Percentiles rank a stretch among this genome's conserved stretches.
Evolutionary conservation across 805 yeast genomes (phyloP).

Genomic region (Metschnikowia corniflorae): DNA sequence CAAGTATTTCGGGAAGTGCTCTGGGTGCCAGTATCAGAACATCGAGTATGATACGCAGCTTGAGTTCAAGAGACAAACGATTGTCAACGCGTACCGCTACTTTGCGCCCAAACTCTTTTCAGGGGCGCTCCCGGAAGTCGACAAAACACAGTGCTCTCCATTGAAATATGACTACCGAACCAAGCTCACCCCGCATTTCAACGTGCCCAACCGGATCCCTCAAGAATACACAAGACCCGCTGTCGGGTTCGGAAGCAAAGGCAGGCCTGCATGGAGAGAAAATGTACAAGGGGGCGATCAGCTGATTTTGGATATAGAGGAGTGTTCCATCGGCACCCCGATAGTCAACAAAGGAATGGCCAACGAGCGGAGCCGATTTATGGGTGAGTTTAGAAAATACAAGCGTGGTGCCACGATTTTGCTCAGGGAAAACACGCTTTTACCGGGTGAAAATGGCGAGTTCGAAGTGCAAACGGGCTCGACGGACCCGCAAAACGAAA

Average conservation of each 20-base stretch:
- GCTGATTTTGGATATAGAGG: slow-evolving; percentile 84
- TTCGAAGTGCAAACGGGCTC: slow-evolving; percentile 42
- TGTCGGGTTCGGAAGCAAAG: slow-evolving; percentile 86
- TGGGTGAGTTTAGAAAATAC: slow-evolving; percentile 42
- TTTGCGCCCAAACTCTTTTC: slow-evolving; percentile 57
- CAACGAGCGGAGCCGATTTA: slow-evolving; percentile 61
- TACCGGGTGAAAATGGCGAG: slow-evolving; percentile 26
- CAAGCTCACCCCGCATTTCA: slow-evolving; percentile 94
- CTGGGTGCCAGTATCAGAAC: slow-evolving; percentile 93
- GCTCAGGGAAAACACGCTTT: slow-evolving; percentile 70
- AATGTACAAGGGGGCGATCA: slow-evolving; percentile 54
- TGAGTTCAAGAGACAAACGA: slow-evolving; percentile 65
- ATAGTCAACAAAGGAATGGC: slow-evolving; percentile 71
- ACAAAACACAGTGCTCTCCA: slow-evolving; percentile 73
- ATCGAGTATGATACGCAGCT: slow-evolving; percentile 72
- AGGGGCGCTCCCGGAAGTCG: slow-evolving; percentile 55
- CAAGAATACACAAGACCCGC: slow-evolving; percentile 50
- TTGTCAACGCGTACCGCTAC: slow-evolving; percentile 74
- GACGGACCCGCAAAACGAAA: slow-evolving; percentile 29
- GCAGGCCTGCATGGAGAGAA: slow-evolving; percentile 67
- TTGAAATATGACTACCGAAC: slow-evolving; percentile 76
- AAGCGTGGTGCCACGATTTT: slow-evolving; percentile 85
- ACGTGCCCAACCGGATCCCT: slow-evolving; percentile 57
- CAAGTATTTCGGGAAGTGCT: slow-evolving; percentile 85
- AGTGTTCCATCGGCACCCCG: slow-evolving; percentile 83